Evolutionary conservation across 345 rosid genomes (phyloP), one percentile per base, ranked within the genome.

Genomic region (Cardamine occulta): DNA sequence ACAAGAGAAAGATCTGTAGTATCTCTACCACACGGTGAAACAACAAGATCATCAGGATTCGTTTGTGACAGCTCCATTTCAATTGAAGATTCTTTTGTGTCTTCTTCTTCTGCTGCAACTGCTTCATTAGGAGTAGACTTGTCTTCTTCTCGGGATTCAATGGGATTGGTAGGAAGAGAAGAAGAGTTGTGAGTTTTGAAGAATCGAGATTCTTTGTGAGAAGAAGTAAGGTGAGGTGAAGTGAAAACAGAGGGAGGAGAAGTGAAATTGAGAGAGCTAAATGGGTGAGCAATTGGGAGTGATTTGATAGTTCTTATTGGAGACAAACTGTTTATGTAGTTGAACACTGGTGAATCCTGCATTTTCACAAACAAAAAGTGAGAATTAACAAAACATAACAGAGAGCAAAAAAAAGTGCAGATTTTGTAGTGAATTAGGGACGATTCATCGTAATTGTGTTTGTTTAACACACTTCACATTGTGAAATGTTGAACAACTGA

Each of bases 321-420:
- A 73, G 99, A 95, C 48, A 95, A 92, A 79, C 84, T 90, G 79
- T 86, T 95, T 80, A 95, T 88, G 81, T 88, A 95, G 62, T 85
- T 92, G 64, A 92, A 95, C 67, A 95, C 87, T 6, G 99, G 99
- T 10, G 99, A 95, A 79, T 95, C 99, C 99, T 92, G 97, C 81
- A 70, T 48, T 51, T 55, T 53, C 62, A 42, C 47, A 42, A 12
- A 37, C 42, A 67, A 29, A 55, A 15, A 31, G 3, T 32, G 37
- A 32, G 0, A 7, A 32, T 19, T 19, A 0, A 19, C 19, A 19
- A 19, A 19, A 35, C 12, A 35, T 8, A 62, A 72, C 68, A 60
- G 69, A 12, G 19, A 19, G 19, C 19, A 19, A 35, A 52, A 51
- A 11, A 35, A 10, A 35, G 60, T 61, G 63, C 5, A 73, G 57